Evolutionary conservation across 2,329 filamentous ascomycete species (phyloP), one percentile per base, ranked within the genome.

Genomic region (Myrmaecium sp.): DNA sequence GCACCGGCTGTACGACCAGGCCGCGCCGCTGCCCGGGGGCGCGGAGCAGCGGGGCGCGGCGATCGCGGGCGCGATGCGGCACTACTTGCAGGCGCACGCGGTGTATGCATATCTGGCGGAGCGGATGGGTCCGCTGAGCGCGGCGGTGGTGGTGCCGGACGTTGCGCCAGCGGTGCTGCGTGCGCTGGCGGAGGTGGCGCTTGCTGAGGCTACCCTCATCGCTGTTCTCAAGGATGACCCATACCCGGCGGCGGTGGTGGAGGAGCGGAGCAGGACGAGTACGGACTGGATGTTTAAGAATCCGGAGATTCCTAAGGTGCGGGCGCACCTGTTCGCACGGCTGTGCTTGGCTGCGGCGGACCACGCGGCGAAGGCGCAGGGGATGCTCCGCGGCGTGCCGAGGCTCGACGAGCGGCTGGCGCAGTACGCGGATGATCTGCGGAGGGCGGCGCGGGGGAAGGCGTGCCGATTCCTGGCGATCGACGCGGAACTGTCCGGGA

Each of bases 221-320:
- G 82, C 82, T 1, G 82, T 95, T 1, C 51, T 92, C 26, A 95
- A 95, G 41, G 86, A 95, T 45, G 89, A 98, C 43, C 83, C 86
- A 0, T 95, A 94, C 43, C 77, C 86, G 1, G 73, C 77, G 2
- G 68, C 74, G 5, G 75, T 92, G 3, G 72, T 82, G 1, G 80
- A 92, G 41, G 70, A 75, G 30, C 67, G 84, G 25, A 91, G 92
- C 44, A 69, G 74, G 28, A 72, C 75, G 38, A 82, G 84, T 49
- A 82, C 69, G 33, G 86, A 95, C 38, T 98, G 86, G 86, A 95
- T 95, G 83, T 91, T 89, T 50, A 81, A 78, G 41, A 69, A 82
- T 0, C 82, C 86, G 1, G 72, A 82, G 26, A 80, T 94, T 25
- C 78, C 83, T 16, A 84, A 86, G 45, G 83, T 93, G 11, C 73